Base-by-base conservation (phyloP, 2,329 filamentous ascomycete genomes). In the Cladorrhinum sp. region DNA sequence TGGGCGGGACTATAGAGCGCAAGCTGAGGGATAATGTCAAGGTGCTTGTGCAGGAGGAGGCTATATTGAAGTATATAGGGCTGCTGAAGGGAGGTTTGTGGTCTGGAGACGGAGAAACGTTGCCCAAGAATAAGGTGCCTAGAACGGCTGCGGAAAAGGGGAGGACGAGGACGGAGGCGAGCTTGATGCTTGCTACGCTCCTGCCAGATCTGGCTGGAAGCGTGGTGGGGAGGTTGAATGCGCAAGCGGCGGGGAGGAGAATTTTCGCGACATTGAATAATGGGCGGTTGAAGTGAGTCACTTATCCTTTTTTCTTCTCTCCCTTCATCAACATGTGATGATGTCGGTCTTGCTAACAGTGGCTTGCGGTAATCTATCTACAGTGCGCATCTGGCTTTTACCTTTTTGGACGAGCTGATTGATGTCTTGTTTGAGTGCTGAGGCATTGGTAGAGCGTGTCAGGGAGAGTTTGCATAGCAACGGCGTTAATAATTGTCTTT, bases 201-300 rank as follows among this genome's bases (percentile, higher is more conserved):
- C 81, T 99, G 20, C 95, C 95, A 2, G 95, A 99, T 73, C 73
- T 99, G 59, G 93, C 91, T 8, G 92, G 89, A 7, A 96, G 90
- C 75, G 96, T 99, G 6, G 96, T 99, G 16, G 95, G 95, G 3
- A 85, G 92, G 69, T 85, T 88, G 49, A 99, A 99, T 77, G 95
- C 96, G 16, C 90, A 96, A 73, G 89, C 89, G 59, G 95, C 95
- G 22, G 93, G 92, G 64, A 84, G 93, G 67, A 89, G 93, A 69
- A 85, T 98, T 52, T 91, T 96, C 78, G 93, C 92, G 9, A 92
- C 91, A 50, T 79, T 98, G 67, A 99, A 99, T 74, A 99, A 98
- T 75, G 83, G 86, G 61, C 83, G 92, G 65, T 79, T 99, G 67
- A 97, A 98, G 90, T 93, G 78, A 80, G 88, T 85, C 53, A 12